Evolutionary conservation across 345 rosid genomes (phyloP).

Genomic region (Viola odorata): DNA sequence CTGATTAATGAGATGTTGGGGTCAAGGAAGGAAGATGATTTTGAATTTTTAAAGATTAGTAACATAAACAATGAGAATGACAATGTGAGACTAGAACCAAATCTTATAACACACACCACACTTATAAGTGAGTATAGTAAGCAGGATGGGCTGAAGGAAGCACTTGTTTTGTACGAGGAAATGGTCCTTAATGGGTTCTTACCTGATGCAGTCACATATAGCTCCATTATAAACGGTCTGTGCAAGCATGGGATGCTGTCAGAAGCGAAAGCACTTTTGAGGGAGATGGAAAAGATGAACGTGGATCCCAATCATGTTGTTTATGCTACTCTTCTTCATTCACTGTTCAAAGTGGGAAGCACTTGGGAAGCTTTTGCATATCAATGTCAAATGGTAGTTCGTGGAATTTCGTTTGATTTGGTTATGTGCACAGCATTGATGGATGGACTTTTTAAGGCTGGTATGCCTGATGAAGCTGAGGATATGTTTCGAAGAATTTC

Average conservation of each 20-base stretch:
- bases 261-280: slow-evolving; percentile 55
- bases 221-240: slow-evolving; percentile 62
- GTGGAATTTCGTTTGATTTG: slow-evolving; percentile 67
- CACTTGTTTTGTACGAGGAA: slow-evolving; percentile 48
- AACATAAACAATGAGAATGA: slow-evolving; percentile 9
- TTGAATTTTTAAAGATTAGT: not conserved
- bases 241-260: slow-evolving; percentile 55
- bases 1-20: slow-evolving; percentile 45
- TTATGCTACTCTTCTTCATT: slow-evolving; percentile 61
- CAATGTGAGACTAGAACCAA: slow-evolving; percentile 29
- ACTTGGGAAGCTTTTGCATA: slow-evolving; percentile 53
- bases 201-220: slow-evolving; percentile 75
- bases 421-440: slow-evolving; percentile 66
- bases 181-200: slow-evolving; percentile 49
- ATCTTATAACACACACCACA: slow-evolving; percentile 63
- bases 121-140: slow-evolving; percentile 58
- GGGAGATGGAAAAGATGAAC: slow-evolving; percentile 63
- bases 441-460: slow-evolving; percentile 74
- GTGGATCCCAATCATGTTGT: slow-evolving; percentile 63
- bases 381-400: slow-evolving; percentile 70
- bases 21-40: slow-evolving; percentile 12
- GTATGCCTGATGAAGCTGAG: slow-evolving; percentile 53
- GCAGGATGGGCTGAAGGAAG: slow-evolving; percentile 54
- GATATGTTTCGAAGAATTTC: slow-evolving; percentile 39
- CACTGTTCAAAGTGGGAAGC: slow-evolving; percentile 53